These are phyloP conservation scores for Clavispora phyllophila DNA, from an alignment of 805 yeast genomes.

Conservation along the genomic window DNA sequence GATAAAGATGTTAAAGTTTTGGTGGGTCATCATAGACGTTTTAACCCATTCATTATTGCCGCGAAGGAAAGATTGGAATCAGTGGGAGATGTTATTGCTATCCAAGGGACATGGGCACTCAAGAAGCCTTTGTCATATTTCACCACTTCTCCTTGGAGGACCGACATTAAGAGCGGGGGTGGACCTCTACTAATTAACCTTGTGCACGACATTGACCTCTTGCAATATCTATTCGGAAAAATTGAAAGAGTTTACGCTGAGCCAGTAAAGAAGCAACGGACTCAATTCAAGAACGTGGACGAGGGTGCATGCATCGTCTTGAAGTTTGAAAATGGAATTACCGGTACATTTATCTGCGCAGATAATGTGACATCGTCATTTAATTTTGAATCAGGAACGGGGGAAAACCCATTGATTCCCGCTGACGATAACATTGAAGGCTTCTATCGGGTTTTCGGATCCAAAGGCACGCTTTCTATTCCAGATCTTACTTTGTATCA, in stretches of 20 bases:
- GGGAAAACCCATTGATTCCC: constrained; percentile 36
- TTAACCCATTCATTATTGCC: constrained; percentile 34
- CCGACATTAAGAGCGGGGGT: constrained; percentile 24
- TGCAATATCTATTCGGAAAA: constrained; percentile 36
- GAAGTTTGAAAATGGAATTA: constrained; percentile 26
- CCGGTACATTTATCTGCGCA: constrained; percentile 35
- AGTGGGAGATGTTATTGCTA: constrained; percentile 30
- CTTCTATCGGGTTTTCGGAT: constrained; percentile 33
- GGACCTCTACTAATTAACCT: constrained; percentile 35
- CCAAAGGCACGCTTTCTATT: constrained; percentile 33
- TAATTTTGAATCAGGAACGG: constrained; percentile 35
- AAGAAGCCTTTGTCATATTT: constrained; percentile 33
- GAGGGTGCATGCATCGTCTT: constrained; percentile 35
- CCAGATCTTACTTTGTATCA: constrained; percentile 34
- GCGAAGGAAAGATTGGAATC: constrained; percentile 24
- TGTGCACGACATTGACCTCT: constrained; percentile 35
- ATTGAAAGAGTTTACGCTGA: constrained; percentile 34
- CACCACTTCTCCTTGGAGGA: constrained; percentile 29
- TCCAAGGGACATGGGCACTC: constrained; percentile 38
- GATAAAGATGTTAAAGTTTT: constrained; percentile 23
- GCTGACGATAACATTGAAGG: constrained; percentile 25
- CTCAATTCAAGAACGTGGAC: constrained; percentile 25
- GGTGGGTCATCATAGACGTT: constrained; percentile 38
- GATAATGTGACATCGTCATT: constrained; percentile 36
- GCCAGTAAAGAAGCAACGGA: constrained; percentile 25